These are phyloP conservation scores for Naganishia vishniacii DNA, from an alignment of 768 basidiomycete genomes.

Conservation along the genomic window DNA sequence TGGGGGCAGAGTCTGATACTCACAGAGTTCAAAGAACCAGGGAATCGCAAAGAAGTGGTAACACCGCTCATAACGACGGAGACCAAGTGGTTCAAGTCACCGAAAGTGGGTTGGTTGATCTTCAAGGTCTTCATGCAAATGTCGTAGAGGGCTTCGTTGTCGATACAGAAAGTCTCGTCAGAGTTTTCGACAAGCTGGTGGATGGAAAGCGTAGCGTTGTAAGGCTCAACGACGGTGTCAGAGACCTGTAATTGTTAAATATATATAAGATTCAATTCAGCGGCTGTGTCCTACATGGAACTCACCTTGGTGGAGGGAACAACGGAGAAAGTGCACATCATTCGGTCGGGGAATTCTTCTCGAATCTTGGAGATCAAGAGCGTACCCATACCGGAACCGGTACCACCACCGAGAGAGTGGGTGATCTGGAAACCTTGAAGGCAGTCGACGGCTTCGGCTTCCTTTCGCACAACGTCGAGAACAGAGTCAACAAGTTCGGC, in stretches of 20 bases:
- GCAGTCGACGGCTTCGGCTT: constrained; percentile 94
- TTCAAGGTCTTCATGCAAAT: constrained; percentile 98
- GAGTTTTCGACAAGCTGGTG: constrained; percentile 99
- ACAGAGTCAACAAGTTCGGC: constrained; percentile 98
- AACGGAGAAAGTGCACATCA: constrained; percentile 99
- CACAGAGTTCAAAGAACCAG: constrained; percentile 86
- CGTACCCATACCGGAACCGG: constrained; percentile 99
- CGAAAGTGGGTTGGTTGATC: constrained; percentile 89
- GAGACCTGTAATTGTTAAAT: constrained; percentile 57
- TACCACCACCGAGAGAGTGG: constrained; percentile 97
- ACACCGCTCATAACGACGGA: constrained; percentile 98
- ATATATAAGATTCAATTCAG: neutral
- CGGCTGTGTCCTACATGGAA: neutral
- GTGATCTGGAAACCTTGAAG: constrained; percentile 99
- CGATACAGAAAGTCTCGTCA: constrained; percentile 99
- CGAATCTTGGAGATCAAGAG: constrained; percentile 98
- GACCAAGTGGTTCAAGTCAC: constrained; percentile 95
- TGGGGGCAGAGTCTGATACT: neutral
- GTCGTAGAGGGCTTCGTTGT: constrained; percentile 98
- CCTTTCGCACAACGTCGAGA: constrained; percentile 96
- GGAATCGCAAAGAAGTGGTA: constrained; percentile 98
- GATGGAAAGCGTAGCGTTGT: constrained; percentile 96
- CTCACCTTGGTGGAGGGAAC: constrained; percentile 83
- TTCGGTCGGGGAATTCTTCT: constrained; percentile 97
- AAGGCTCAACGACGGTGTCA: constrained; percentile 98